These are phyloP conservation scores for Daldinia bambusicola DNA, from an alignment of 495 filamentous ascomycete species.

Conservation along the genomic window DNA sequence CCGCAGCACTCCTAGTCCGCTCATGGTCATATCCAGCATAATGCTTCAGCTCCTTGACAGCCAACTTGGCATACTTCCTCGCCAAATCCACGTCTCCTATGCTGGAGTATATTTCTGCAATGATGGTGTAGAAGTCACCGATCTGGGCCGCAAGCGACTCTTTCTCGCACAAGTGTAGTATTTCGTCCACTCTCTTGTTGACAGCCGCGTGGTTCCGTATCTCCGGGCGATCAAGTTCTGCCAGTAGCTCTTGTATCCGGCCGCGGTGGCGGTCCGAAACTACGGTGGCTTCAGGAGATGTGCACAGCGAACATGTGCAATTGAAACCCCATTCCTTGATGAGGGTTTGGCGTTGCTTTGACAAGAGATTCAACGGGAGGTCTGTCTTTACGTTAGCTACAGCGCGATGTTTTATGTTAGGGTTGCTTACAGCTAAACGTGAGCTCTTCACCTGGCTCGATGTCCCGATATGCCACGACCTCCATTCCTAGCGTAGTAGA, in stretches of 20 bases:
- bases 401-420: not conserved
- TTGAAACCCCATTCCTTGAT: slow-evolving; percentile 53
- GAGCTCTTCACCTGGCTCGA: slow-evolving; percentile 49
- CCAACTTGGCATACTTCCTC: slow-evolving; percentile 41
- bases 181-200: slow-evolving; percentile 36
- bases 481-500: slow-evolving; percentile 46
- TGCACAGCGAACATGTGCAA: slow-evolving; percentile 51
- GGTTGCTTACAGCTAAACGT: slow-evolving; percentile 51
- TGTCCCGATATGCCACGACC: slow-evolving; percentile 48
- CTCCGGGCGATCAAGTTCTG: slow-evolving; percentile 38
- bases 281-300: slow-evolving; percentile 24
- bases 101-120: slow-evolving; percentile 44
- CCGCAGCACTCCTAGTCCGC: slow-evolving; percentile 25
- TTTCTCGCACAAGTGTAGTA: slow-evolving; percentile 42
- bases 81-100: slow-evolving; percentile 41
- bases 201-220: slow-evolving; percentile 35
- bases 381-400: slow-evolving; percentile 32
- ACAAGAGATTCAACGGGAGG: slow-evolving; percentile 44
- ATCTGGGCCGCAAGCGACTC: slow-evolving; percentile 49
- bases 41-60: slow-evolving; percentile 40
- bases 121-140: slow-evolving; percentile 49
- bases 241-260: slow-evolving; percentile 39
- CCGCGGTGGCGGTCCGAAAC: slow-evolving; percentile 46
- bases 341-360: slow-evolving; percentile 38
- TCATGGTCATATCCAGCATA: slow-evolving; percentile 45